Conservation (phyloP, 2,329 filamentous ascomycete genomes). For the Sphaerulina musiva region DNA sequence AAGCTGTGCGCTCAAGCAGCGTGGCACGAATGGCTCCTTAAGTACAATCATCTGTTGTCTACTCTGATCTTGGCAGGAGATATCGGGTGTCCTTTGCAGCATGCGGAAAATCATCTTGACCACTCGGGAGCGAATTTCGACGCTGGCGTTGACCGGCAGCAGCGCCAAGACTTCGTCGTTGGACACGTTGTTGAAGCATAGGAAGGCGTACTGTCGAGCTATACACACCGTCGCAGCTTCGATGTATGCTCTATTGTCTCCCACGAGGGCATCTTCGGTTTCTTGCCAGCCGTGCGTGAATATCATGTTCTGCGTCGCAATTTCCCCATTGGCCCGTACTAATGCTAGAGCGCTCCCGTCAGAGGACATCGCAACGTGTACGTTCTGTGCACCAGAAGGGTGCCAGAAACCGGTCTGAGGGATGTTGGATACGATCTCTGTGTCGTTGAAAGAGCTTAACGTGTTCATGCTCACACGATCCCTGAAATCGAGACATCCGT, state of each 20-base stretch:
- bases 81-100: constrained; percentile 70
- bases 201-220: constrained; percentile 30
- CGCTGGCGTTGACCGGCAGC: constrained; percentile 39
- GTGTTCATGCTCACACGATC: constrained; percentile 67
- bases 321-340: constrained; percentile 39
- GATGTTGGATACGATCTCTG: constrained; percentile 61
- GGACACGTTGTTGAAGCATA: constrained; percentile 40
- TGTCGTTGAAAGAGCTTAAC: constrained; percentile 54
- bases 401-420: constrained; percentile 74
- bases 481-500: constrained; percentile 74
- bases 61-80: constrained; percentile 59
- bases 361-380: constrained; percentile 44
- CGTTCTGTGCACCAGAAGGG: constrained; percentile 51
- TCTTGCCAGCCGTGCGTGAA: constrained; percentile 29
- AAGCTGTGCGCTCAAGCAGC: constrained; percentile 71
- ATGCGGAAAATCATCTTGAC: constrained; percentile 58
- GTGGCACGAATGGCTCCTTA: constrained; percentile 64
- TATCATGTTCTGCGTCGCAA: constrained; percentile 31
- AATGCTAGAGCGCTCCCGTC: constrained; percentile 44
- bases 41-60: constrained; percentile 57
- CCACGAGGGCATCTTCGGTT: constrained; percentile 24
- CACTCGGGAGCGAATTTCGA: constrained; percentile 59
- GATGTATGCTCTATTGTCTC: constrained; percentile 23
- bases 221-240: constrained; percentile 32
- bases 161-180: constrained; percentile 46